Base-by-base conservation (phyloP, 2,329 filamentous ascomycete genomes). In the Fusarium caatingaense region DNA sequence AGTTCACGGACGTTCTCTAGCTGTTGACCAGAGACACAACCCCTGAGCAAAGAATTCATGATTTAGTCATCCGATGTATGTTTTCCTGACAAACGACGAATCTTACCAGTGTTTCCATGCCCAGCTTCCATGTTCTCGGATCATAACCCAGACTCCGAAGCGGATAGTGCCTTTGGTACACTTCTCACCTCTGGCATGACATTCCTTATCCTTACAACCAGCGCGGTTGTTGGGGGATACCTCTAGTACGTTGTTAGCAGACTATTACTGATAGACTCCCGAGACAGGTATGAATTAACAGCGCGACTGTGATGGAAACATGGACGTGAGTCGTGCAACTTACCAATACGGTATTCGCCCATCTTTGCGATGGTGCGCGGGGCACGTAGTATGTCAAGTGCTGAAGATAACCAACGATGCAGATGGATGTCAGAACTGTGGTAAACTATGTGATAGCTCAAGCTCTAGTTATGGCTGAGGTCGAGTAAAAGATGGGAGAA, bases 31-130 rank as follows among this genome's bases (percentile, higher is more conserved):
- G 93, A 97, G 37, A 94, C 88, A 74, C 95, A 98, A 30, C 95
- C 94, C 94, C 94, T 97, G 44, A 23, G 45, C 16, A 23, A 45
- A 37, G 50, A 30, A 47, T 23, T 5, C 8, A 20, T n/a, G 21
- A 16, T 27, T 59, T 23, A 60, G 59, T 42, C 37, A 55, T 32
- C 23, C 37, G 23, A 30, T 49, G 51, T n/a, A 15, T 40, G 18
- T n/a, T 51, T 34, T 32, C 41, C n/a, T 42, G 30, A 53, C 15
- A 48, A 44, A 9, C 44, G 20, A 49, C 51, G 15, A 44, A 37
- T 74, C 86, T 76, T 85, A 97, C 95, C 95, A 98, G 79, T 98
- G 95, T 77, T 91, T 92, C 90, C 92, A 98, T 60, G 83, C 80
- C 88, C 89, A 97, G 75, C 85, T 86, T 44, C 88, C 87, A 75